Conservation (phyloP, 2,329 filamentous ascomycete genomes). For the Phyllosticta citribraziliensis region DNA sequence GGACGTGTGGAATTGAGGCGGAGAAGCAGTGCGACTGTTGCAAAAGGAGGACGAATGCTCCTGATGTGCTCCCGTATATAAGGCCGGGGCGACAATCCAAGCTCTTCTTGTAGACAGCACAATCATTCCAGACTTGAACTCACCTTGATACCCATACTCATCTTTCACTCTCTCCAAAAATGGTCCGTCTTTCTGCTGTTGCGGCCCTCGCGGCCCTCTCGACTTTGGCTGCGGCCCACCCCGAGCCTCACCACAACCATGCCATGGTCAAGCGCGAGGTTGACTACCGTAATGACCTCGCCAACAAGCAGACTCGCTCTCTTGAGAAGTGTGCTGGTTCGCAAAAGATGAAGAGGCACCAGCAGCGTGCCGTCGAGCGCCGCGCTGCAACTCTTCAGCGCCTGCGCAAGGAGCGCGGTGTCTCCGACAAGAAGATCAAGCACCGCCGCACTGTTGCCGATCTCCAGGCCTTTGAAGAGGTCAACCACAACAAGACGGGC, state of each 20-base stretch:
- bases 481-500: conserved; percentile 24
- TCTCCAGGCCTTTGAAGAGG: conserved; percentile 20
- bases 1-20: neutral
- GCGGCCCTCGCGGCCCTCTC: conserved; percentile 16
- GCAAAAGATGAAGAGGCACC: conserved; percentile 16
- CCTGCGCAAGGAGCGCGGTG: conserved; percentile 19
- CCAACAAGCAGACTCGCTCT: conserved; percentile 15
- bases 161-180: conserved; percentile 7
- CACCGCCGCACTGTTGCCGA: conserved; percentile 20
- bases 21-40: neutral
- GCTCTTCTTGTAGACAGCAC: conserved; percentile 3
- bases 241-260: conserved; percentile 25
- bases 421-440: conserved; percentile 15
- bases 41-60: neutral
- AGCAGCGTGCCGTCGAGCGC: conserved; percentile 17
- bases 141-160: neutral
- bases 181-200: conserved; percentile 17
- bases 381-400: conserved; percentile 15
- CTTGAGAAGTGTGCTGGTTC: conserved; percentile 17
- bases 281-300: conserved; percentile 17
- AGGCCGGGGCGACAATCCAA: conserved; percentile 1
- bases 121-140: neutral
- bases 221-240: conserved; percentile 19
- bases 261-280: conserved; percentile 23
- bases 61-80: neutral